Conservation (phyloP, 2,329 filamentous ascomycete species). For the Fusarium albosuccineum region DNA sequence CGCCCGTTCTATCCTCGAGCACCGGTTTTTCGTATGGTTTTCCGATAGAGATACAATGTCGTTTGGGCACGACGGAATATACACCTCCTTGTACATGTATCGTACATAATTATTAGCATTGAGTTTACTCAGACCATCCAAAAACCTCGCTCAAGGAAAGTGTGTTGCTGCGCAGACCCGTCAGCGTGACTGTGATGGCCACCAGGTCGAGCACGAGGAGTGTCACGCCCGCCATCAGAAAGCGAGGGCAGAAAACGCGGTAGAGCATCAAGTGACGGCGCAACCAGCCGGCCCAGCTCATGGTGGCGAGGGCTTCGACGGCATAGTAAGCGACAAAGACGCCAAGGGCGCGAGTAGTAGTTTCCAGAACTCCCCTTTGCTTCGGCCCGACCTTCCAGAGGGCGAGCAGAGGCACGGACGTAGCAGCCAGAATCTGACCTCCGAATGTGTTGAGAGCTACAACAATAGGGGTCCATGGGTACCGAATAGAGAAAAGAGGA, state of each 20-base stretch:
- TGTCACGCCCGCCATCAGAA: conserved; percentile 82
- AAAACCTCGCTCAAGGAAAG: conserved; percentile 88
- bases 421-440: conserved; percentile 85
- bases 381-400: conserved; percentile 92
- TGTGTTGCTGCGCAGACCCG: conserved; percentile 81
- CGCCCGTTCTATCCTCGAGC: conserved; percentile 16
- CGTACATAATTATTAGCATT: conserved; percentile 23
- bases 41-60: conserved; percentile 4
- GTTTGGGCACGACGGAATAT: background rate
- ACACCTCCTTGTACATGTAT: conserved; percentile 16
- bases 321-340: conserved; percentile 87
- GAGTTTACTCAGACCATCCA: conserved; percentile 74
- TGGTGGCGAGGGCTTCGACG: conserved; percentile 85
- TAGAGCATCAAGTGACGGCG: conserved; percentile 96
- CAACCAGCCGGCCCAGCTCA: conserved; percentile 89
- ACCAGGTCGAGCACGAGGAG: conserved; percentile 84
- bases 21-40: conserved; percentile 11
- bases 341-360: conserved; percentile 76
- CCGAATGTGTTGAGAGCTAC: conserved; percentile 90
- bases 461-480: conserved; percentile 89
- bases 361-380: conserved; percentile 76
- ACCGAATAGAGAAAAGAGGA: conserved; percentile 82
- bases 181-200: conserved; percentile 76
- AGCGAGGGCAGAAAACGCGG: conserved; percentile 90
- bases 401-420: conserved; percentile 82